These are phyloP conservation scores for Asterella californica DNA, from an alignment of 225 moss, liverwort and hornwort species.

Conservation along the genomic window DNA sequence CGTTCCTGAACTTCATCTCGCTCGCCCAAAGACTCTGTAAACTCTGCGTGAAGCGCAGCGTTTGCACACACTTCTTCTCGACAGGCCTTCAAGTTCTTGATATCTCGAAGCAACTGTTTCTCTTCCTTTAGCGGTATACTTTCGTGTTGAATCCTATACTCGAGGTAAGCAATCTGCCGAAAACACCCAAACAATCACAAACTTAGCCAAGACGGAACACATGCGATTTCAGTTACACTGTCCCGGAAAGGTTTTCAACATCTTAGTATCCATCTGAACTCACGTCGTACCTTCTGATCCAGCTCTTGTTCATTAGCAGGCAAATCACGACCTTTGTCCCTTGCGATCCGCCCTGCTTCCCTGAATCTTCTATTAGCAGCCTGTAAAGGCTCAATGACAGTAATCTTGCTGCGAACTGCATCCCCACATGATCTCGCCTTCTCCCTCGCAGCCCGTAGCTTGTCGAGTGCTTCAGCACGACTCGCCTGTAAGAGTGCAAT, in stretches of 20 bases:
- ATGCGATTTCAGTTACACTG: background rate
- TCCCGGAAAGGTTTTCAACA: background rate
- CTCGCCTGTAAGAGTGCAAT: constrained; percentile 29
- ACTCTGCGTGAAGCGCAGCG: constrained; percentile 50
- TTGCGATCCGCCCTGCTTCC: constrained; percentile 45
- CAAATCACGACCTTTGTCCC: constrained; percentile 50
- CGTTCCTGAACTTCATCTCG: constrained; percentile 66
- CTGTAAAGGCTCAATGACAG: constrained; percentile 52
- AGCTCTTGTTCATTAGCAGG: constrained; percentile 64
- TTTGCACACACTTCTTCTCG: constrained; percentile 68
- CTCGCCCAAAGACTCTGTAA: constrained; percentile 48
- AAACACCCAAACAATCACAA: background rate
- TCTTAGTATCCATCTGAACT: background rate
- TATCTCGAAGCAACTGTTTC: constrained; percentile 71
- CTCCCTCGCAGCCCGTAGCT: constrained; percentile 51
- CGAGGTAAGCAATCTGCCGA: constrained; percentile 48
- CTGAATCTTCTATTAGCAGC: constrained; percentile 43
- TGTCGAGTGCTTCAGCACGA: constrained; percentile 54
- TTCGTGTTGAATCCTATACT: constrained; percentile 82
- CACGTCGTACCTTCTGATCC: constrained; percentile 35
- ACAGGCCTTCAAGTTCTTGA: constrained; percentile 57
- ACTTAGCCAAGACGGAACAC: background rate
- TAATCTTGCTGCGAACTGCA: constrained; percentile 36
- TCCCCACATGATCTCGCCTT: constrained; percentile 46
- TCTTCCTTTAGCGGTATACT: constrained; percentile 77